These are phyloP conservation scores for Agastache rugosa DNA, from an alignment of 257 asterid genomes.

Conservation along the genomic window DNA sequence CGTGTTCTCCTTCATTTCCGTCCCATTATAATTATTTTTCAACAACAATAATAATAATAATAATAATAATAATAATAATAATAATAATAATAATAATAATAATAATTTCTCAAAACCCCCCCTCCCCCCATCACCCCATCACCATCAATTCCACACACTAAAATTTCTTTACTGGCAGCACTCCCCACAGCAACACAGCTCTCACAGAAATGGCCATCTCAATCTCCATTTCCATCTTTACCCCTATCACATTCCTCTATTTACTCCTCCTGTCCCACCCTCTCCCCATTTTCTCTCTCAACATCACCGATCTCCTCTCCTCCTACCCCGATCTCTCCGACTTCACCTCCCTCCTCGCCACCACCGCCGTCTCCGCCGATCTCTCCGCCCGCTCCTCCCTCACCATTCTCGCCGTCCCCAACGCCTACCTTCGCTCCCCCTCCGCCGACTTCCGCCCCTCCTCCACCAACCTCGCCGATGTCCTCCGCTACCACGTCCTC, in stretches of 20 bases:
- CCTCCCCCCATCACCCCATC: not conserved
- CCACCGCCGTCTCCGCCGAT: conserved; percentile 74
- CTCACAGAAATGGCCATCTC: conserved; percentile 57
- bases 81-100: not conserved
- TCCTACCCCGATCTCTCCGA: conserved; percentile 63
- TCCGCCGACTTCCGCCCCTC: conserved; percentile 40
- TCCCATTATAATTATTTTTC: no score
- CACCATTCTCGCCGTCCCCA: conserved; percentile 77
- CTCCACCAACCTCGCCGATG: conserved; percentile 60
- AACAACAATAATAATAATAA: no score
- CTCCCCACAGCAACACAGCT: conserved; percentile 23
- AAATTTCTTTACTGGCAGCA: conserved; percentile 34
- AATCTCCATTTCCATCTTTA: conserved; percentile 51
- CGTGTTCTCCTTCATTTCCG: no score
- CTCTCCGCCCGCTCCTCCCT: conserved; percentile 59
- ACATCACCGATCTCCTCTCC: conserved; percentile 63
- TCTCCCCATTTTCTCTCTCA: conserved; percentile 48
- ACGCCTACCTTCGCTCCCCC: conserved; percentile 52
- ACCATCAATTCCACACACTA: conserved; percentile 17
- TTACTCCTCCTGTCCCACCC: conserved; percentile 50
- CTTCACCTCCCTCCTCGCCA: conserved; percentile 64
- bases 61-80: not conserved
- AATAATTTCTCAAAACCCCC: not conserved
- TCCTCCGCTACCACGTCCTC: conserved; percentile 85
- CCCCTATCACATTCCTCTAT: conserved; percentile 57